phyloP scores from a whole-genome alignment of 2,329 filamentous ascomycete genomes.

The Fonsecaea nubica region DNA sequence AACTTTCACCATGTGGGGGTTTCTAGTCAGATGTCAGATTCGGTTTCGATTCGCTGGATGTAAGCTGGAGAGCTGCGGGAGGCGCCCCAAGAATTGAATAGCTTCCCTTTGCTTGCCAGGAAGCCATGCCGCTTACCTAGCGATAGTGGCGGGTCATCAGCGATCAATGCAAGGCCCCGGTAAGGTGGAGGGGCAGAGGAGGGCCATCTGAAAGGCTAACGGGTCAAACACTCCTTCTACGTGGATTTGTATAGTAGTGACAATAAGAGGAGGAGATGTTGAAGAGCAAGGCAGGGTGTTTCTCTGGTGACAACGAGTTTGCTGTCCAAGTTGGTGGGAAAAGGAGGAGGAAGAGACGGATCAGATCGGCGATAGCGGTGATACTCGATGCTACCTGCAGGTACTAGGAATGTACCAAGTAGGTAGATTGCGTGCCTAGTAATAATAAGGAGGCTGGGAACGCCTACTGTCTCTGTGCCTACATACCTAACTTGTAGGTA shows the following conservation, averaged over 20 bases:
- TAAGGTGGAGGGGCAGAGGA: not conserved
- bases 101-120: constrained; percentile 9
- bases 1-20: constrained; percentile 13
- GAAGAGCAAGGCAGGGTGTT: not conserved
- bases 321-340: too few relatives aligned
- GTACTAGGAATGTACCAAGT: not conserved
- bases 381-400: too few relatives aligned
- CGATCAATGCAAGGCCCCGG: constrained; percentile 16
- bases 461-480: too few relatives aligned
- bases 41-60: constrained; percentile 28
- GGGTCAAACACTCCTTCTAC: not conserved
- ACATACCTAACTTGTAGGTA: too few relatives aligned
- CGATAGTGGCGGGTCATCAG: constrained; percentile 11
- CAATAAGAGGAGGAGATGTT: not conserved
- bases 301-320: too few relatives aligned
- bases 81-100: constrained; percentile 1
- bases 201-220: not conserved
- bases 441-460: too few relatives aligned
- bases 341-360: too few relatives aligned
- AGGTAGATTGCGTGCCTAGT: too few relatives aligned
- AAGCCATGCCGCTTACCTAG: constrained; percentile 9
- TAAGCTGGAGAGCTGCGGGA: constrained; percentile 14
- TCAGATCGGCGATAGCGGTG: too few relatives aligned
- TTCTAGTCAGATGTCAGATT: not conserved
- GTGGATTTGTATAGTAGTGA: not conserved